phyloP scores from a whole-genome alignment of 2,329 filamentous ascomycete species.

The Microdochium nivale region DNA sequence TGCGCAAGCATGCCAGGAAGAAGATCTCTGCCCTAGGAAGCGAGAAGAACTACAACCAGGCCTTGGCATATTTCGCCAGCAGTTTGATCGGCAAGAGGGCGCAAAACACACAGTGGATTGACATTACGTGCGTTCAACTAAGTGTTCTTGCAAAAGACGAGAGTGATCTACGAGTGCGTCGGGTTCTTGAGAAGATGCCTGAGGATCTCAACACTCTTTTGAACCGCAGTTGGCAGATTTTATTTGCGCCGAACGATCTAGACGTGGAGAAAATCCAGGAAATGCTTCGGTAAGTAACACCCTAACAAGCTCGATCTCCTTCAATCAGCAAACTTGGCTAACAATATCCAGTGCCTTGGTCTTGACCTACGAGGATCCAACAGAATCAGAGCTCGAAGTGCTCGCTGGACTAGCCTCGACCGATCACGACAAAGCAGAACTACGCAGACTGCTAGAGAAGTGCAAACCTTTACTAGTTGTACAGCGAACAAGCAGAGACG shows the following conservation, averaged over 20 bases:
- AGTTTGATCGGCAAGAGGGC: constrained; percentile 31
- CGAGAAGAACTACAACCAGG: constrained; percentile 30
- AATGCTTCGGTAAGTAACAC: constrained; percentile 19
- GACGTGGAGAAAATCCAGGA: constrained; percentile 29
- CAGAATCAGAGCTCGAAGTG: constrained; percentile 25
- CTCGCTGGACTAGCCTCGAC: constrained; percentile 24
- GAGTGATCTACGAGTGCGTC: constrained; percentile 28
- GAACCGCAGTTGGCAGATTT: constrained; percentile 23
- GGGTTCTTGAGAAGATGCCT: constrained; percentile 27
- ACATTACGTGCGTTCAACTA: constrained; percentile 31
- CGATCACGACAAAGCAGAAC: constrained; percentile 21
- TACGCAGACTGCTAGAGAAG: constrained; percentile 23
- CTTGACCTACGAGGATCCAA: constrained; percentile 31
- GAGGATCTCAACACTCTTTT: constrained; percentile 27
- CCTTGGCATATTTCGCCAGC: constrained; percentile 30
- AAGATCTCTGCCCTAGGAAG: constrained; percentile 22
- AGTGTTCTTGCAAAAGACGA: constrained; percentile 26
- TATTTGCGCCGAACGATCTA: constrained; percentile 20
- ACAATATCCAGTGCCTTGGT: constrained; percentile 17
- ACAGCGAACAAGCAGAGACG: constrained; percentile 9
- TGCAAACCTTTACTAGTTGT: constrained; percentile 26
- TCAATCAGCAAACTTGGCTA: too few relatives aligned
- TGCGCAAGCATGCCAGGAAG: constrained; percentile 25
- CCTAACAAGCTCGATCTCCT: too few relatives aligned
- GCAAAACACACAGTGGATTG: constrained; percentile 34